A percentile compares a stretch with the other conserved stretches of the same genome.
These are phyloP conservation scores for Pleurotus ostreatus DNA, from an alignment of 768 basidiomycete genomes.

Conservation along the genomic window DNA sequence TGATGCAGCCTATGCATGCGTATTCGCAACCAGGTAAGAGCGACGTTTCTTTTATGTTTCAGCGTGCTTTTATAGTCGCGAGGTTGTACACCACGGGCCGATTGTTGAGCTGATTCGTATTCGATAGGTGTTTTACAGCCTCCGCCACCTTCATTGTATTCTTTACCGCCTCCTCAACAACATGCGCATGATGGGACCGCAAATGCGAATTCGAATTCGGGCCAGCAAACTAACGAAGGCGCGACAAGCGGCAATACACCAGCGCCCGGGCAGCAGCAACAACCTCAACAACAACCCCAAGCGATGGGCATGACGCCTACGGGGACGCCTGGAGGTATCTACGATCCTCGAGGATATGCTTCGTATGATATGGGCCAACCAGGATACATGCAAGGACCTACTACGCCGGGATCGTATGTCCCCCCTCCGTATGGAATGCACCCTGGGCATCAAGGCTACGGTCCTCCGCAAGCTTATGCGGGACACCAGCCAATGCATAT, in stretches of 20 bases:
- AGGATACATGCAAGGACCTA: conserved; percentile 16
- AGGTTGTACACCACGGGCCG: no score
- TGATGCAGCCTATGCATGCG: not conserved
- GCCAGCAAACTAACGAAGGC: not conserved
- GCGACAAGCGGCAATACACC: not conserved
- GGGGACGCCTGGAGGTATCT: conserved; percentile 4
- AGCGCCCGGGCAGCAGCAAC: not conserved
- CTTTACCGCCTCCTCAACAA: not conserved
- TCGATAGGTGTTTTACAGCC: conserved; percentile 1
- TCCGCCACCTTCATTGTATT: conserved; percentile 11
- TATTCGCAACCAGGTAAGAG: not conserved
- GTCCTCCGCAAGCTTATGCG: conserved; percentile 2
- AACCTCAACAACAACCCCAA: conserved; percentile 2
- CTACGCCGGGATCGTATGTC: conserved; percentile 12
- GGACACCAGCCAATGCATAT: conserved; percentile 8
- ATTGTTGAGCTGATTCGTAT: no score
- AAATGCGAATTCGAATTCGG: not conserved
- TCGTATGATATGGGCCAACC: conserved; percentile 15
- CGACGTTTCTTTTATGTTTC: no score
- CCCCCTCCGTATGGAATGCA: conserved; percentile 9
- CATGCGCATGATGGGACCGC: not conserved
- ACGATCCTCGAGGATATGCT: not conserved
- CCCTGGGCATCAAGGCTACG: conserved; percentile 1
- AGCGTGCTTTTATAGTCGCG: no score
- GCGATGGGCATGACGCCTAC: conserved; percentile 7